Evolutionary conservation across 176 grass and related monocot species (phyloP), one percentile per base, ranked within the genome.

Genomic region (Oryza meridionalis): DNA sequence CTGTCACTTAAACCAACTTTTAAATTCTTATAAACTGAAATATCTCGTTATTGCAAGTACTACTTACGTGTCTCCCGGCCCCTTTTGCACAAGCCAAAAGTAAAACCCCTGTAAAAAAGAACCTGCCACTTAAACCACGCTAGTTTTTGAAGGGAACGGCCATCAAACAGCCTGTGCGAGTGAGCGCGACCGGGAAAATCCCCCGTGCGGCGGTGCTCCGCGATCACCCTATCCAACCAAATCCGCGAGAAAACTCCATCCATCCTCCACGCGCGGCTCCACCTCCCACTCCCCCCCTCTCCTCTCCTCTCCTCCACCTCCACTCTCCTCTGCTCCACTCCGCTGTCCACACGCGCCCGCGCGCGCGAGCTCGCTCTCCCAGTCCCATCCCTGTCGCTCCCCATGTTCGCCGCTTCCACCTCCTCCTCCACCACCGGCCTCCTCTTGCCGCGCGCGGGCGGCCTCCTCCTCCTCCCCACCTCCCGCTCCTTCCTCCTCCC

Each of bases 211-310:
- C 81, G 38, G 38, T 73, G 58, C 81, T 44, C 50, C 40, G 16
- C 53, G 44, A 64, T 14, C 67, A 77, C 66, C 72, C 88, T 89
- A 89, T 89, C 88, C 87, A 89, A 85, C 65, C 66, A 81, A 89
- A 82, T 82, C 83, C 82, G 31, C 64, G n/a, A 49, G 27, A 38
- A 35, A 51, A 4, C 79, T 63, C 79, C 72, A 19, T 29, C 81
- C 76, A 25, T 27, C 26, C 87, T 24, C 76, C 15, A 43, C 76
- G 19, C 87, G 58, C 19, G 35, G 35, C 81, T 68, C 35, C 6
- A 37, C 35, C 35, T 37, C 35, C 76, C 76, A 25, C 87, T 24
- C 76, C 15, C 42, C 32, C 4, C 32, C 76, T 19, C 87, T 43
- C 17, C 81, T 84, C 69, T 33, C 64, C n/a, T 69, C 78, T 1